phyloP scores from a whole-genome alignment of 2,329 filamentous ascomycete species.

The Microdochium trichocladiopsis region DNA sequence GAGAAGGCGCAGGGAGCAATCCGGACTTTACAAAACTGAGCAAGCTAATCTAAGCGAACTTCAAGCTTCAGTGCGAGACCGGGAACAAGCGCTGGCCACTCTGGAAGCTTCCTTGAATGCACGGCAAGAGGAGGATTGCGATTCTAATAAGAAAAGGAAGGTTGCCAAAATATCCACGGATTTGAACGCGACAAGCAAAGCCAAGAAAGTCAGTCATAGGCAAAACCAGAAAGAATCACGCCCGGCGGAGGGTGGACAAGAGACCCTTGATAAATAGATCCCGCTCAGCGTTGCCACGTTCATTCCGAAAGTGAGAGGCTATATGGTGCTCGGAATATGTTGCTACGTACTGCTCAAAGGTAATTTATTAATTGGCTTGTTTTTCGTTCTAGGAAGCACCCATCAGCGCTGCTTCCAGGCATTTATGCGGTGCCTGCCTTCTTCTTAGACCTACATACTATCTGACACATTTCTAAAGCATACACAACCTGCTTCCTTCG shows the following conservation, averaged over 20 bases:
- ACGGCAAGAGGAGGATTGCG: background rate
- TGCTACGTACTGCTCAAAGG: background rate
- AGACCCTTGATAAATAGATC: background rate
- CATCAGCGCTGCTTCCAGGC: background rate
- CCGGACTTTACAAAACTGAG: background rate
- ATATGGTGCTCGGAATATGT: background rate
- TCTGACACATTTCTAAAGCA: background rate
- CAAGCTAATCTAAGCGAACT: background rate
- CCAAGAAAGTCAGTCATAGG: background rate
- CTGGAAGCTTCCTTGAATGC: background rate
- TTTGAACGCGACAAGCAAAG: background rate
- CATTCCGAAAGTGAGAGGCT: background rate
- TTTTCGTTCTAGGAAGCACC: background rate
- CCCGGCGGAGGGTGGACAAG: background rate
- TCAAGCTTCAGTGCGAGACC: background rate
- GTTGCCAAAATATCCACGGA: background rate
- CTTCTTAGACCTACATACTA: background rate
- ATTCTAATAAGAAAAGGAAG: background rate
- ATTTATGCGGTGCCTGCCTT: background rate
- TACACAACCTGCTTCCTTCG: background rate
- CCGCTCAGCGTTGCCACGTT: background rate
- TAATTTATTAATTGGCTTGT: background rate
- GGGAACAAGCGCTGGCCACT: background rate
- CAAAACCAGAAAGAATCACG: background rate
- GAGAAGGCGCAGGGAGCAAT: background rate